These are phyloP conservation scores for Psilocybe sp. DNA, from an alignment of 768 basidiomycete genomes.

Conservation along the genomic window DNA sequence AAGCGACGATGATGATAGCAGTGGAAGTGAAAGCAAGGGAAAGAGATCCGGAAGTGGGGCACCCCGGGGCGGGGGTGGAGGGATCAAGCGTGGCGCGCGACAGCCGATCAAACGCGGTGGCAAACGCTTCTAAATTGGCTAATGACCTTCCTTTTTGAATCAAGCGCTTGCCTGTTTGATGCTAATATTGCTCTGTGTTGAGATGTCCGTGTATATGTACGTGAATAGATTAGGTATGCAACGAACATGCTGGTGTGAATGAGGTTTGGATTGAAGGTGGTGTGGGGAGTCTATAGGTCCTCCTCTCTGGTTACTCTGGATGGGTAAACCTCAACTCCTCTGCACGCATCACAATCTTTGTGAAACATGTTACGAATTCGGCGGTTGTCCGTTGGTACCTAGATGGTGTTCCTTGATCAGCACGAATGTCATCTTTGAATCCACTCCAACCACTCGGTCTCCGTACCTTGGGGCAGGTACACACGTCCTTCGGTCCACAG, in stretches of 20 bases:
- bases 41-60: conserved; percentile 41
- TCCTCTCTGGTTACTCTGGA: too few relatives aligned
- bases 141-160: neutral
- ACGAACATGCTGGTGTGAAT: too few relatives aligned
- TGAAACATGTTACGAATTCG: conserved; percentile 67
- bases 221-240: too few relatives aligned
- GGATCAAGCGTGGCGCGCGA: conserved; percentile 46
- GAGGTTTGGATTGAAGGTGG: too few relatives aligned
- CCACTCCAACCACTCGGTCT: neutral
- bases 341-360: conserved; percentile 58
- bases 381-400: conserved; percentile 45
- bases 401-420: neutral
- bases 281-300: too few relatives aligned
- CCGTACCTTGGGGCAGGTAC: conserved; percentile 48
- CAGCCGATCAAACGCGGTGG: conserved; percentile 78
- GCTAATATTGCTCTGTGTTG: too few relatives aligned
- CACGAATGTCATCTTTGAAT: neutral
- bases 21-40: conserved; percentile 55
- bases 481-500: conserved; percentile 50
- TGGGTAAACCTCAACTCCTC: conserved; percentile 22
- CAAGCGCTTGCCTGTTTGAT: too few relatives aligned
- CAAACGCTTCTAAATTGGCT: conserved; percentile 56
- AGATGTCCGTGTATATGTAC: too few relatives aligned
- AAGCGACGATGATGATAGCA: conserved; percentile 40
- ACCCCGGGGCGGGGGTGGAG: neutral